Evolutionary conservation across 345 rosid species (phyloP).

Genomic region (Trapa incisa): DNA sequence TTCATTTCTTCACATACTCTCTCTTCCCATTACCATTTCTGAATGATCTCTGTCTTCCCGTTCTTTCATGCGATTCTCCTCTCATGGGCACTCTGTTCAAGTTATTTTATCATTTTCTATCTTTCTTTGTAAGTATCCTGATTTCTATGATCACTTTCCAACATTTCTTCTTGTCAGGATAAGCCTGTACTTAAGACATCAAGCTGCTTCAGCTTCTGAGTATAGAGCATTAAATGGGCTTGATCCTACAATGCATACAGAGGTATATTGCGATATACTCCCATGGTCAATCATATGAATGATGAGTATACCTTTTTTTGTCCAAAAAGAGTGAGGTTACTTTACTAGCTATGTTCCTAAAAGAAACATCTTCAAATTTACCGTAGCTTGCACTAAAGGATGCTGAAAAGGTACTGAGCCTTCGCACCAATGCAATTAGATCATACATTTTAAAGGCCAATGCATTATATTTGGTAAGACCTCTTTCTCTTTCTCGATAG

Average conservation of each 20-base stretch:
- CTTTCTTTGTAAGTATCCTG: background rate
- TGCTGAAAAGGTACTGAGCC: slow-evolving; percentile 65
- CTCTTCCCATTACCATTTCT: background rate
- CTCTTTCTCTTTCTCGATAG: background rate
- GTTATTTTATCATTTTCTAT: background rate
- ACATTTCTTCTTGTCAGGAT: slow-evolving; percentile 33
- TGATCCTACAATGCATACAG: slow-evolving; percentile 89
- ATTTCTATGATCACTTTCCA: background rate
- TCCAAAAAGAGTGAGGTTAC: background rate
- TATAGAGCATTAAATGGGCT: slow-evolving; percentile 61
- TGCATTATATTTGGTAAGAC: slow-evolving; percentile 67
- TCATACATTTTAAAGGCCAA: slow-evolving; percentile 49
- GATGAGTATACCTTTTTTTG: background rate
- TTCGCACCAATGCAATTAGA: slow-evolving; percentile 39
- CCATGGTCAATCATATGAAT: background rate
- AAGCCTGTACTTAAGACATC: slow-evolving; percentile 59
- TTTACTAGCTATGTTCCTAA: background rate
- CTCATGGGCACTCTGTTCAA: too few species aligned
- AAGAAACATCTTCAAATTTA: slow-evolving; percentile 1
- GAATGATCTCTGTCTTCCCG: too few species aligned
- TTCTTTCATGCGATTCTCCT: too few species aligned
- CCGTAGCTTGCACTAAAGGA: slow-evolving; percentile 88
- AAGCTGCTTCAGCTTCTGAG: slow-evolving; percentile 69
- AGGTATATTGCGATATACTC: slow-evolving; percentile 37
- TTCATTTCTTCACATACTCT: slow-evolving; percentile 9